Base-by-base conservation (phyloP, 2,329 filamentous ascomycete species). In the Tympanopsis confertula region DNA sequence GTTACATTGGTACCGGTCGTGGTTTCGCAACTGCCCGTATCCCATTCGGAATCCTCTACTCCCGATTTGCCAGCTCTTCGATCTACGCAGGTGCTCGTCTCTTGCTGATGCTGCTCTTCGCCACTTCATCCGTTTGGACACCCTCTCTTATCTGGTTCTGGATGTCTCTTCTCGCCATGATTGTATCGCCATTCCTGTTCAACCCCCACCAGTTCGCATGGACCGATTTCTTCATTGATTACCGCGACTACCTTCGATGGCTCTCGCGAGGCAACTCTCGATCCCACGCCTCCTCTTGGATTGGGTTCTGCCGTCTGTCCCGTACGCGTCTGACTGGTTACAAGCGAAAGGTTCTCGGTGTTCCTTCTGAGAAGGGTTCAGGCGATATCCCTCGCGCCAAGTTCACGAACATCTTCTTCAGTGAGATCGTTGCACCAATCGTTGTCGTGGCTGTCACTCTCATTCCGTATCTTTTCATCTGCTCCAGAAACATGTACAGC, bases 141-240 rank as follows among this genome's bases (percentile, higher is more conserved):
- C 73, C 80, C 20, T 86, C 86, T 45, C 65, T 96, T 45, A 73
- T 86, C 35, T 98, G 94, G 68, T 98, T 98, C 77, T 98, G 89
- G 88, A 75, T 91, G 37, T 93, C 89, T 2, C 71, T 96, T 38
- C 62, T 95, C 35, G 88, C 89, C 10, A 67, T 98, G 45, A 85
- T 84, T 53, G 76, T 95, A 43, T 94, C 86, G 38, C 91, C 91
- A 0, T 98, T 96, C 76, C 61, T 98, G 15, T 98, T 95, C 75
- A 98, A 98, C 63, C 91, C 91, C 19, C 91, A 98, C 56, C 91
- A 98, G 58, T 98, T 98, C 54, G 79, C 91, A 0, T 98, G 91
- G 91, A 86, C 86, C 58, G 91, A 98, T 56, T 98, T 98, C 71
- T 98, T 98, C 69, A 98, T 98, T 59, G 91, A 98, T 63, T 98